Percentiles rank a stretch among this genome's conserved stretches.
phyloP scores from a whole-genome alignment of 2,329 filamentous ascomycete genomes.

The Penicillium sp. region DNA sequence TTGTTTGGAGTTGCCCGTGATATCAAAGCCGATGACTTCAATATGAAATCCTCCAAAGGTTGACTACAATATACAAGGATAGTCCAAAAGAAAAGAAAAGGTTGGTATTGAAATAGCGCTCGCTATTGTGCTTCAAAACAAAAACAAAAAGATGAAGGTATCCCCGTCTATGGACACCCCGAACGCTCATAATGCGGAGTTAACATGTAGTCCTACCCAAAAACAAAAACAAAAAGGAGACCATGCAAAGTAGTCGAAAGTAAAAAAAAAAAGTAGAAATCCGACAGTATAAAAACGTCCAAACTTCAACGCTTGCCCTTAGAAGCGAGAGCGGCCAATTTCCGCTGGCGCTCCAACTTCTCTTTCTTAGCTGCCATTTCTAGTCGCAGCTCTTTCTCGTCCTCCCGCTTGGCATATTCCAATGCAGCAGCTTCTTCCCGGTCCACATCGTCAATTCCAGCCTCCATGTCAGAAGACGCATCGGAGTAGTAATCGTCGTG shows the following conservation, averaged over 20 bases:
- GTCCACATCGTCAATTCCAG: constrained; percentile 47
- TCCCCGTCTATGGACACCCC: constrained; percentile 26
- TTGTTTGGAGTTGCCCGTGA: background rate
- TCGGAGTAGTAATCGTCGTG: constrained; percentile 46
- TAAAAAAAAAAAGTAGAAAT: background rate
- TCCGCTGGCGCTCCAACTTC: constrained; percentile 47
- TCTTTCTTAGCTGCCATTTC: constrained; percentile 47
- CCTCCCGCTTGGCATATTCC: constrained; percentile 43
- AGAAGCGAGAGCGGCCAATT: constrained; percentile 39
- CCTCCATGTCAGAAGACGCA: constrained; percentile 52
- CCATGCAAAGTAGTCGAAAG: background rate
- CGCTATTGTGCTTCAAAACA: constrained; percentile 17
- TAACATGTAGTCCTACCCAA: constrained; percentile 12
- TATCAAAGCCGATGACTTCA: background rate
- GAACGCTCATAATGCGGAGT: constrained; percentile 35
- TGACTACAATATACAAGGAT: background rate
- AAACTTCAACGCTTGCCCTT: constrained; percentile 28
- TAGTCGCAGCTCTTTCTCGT: constrained; percentile 44
- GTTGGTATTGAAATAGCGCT: constrained; percentile 22
- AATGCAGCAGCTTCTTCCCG: constrained; percentile 45
- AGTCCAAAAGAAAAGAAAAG: constrained; percentile 7
- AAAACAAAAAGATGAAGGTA: constrained; percentile 10
- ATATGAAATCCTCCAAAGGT: background rate
- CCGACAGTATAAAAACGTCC: background rate
- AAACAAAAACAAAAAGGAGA: constrained; percentile 21